Percentiles rank a stretch among this genome's conserved stretches.
These are phyloP conservation scores for Cyberlindnera euphorbiae DNA, from an alignment of 805 yeast species.

Conservation along the genomic window DNA sequence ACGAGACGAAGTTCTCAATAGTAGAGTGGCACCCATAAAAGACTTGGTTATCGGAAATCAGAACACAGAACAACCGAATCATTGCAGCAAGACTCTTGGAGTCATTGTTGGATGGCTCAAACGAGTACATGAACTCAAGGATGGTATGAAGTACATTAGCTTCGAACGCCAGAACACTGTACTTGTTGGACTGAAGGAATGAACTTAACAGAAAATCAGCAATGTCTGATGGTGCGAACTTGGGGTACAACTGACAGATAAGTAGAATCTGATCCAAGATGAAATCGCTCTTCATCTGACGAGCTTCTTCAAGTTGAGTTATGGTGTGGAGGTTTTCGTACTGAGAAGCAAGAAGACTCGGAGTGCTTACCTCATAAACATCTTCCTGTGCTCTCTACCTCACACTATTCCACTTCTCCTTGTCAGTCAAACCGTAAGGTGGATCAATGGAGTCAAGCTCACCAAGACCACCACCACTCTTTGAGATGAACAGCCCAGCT, in stretches of 20 bases:
- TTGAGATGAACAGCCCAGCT: slow-evolving; percentile 28
- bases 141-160: slow-evolving; percentile 34
- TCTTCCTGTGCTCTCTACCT: slow-evolving; percentile 13
- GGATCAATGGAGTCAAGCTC: slow-evolving; percentile 18
- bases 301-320: slow-evolving; percentile 36
- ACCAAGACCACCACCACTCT: slow-evolving; percentile 30
- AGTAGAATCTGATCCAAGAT: slow-evolving; percentile 39
- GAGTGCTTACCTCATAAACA: slow-evolving; percentile 25
- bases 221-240: slow-evolving; percentile 28
- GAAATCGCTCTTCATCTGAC: slow-evolving; percentile 29
- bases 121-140: slow-evolving; percentile 31
- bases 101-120: slow-evolving; percentile 27
- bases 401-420: slow-evolving; percentile 29
- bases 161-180: slow-evolving; percentile 31
- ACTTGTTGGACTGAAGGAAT: slow-evolving; percentile 30
- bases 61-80: slow-evolving; percentile 37
- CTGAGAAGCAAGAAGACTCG: slow-evolving; percentile 34
- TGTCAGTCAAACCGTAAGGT: slow-evolving; percentile 23
- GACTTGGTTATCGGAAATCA: slow-evolving; percentile 36
- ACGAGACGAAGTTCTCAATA: slow-evolving; percentile 33
- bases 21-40: slow-evolving; percentile 31
- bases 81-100: slow-evolving; percentile 33
- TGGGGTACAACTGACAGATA: slow-evolving; percentile 41
- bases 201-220: slow-evolving; percentile 36
- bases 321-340: slow-evolving; percentile 33